A percentile compares a stretch with the other conserved stretches of the same genome.
These are phyloP conservation scores for Cytospora schulzeri DNA, from an alignment of 2,329 filamentous ascomycete genomes.

Conservation along the genomic window DNA sequence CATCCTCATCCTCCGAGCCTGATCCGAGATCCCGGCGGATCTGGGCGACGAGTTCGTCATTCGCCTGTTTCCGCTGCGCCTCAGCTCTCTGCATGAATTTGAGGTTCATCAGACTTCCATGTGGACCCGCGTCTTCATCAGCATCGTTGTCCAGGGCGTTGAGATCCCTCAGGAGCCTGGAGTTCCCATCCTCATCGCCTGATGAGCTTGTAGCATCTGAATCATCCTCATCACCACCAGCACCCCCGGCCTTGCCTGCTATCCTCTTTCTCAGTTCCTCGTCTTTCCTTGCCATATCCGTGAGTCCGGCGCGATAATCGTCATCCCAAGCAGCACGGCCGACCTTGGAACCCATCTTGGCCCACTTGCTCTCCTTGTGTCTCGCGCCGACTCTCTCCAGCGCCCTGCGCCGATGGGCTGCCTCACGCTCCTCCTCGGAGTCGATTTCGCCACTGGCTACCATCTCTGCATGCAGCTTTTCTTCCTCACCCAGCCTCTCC, in stretches of 20 bases:
- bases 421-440: conserved; percentile 67
- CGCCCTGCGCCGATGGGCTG: conserved; percentile 72
- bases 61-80: conserved; percentile 72
- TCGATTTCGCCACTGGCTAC: conserved; percentile 59
- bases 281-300: conserved; percentile 79
- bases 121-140: conserved; percentile 53
- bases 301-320: conserved; percentile 74
- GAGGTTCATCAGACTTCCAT: conserved; percentile 76
- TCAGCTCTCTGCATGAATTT: conserved; percentile 95
- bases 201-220: conserved; percentile 60
- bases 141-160: conserved; percentile 46
- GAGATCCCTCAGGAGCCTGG: conserved; percentile 51
- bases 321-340: conserved; percentile 88
- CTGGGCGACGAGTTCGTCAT: conserved; percentile 73
- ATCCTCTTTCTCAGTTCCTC: conserved; percentile 81
- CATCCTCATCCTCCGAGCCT: conserved; percentile 52
- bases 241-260: conserved; percentile 60
- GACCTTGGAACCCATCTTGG: conserved; percentile 77
- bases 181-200: conserved; percentile 57
- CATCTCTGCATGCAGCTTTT: conserved; percentile 53
- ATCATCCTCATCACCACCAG: conserved; percentile 39
- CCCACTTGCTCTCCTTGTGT: conserved; percentile 90
- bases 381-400: conserved; percentile 83
- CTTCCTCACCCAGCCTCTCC: conserved; percentile 59
- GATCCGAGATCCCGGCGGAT: conserved; percentile 74